Evolutionary conservation across 1,284 basidiomycete genomes (phyloP).

Genomic region (Moesziomyces aphidis): DNA sequence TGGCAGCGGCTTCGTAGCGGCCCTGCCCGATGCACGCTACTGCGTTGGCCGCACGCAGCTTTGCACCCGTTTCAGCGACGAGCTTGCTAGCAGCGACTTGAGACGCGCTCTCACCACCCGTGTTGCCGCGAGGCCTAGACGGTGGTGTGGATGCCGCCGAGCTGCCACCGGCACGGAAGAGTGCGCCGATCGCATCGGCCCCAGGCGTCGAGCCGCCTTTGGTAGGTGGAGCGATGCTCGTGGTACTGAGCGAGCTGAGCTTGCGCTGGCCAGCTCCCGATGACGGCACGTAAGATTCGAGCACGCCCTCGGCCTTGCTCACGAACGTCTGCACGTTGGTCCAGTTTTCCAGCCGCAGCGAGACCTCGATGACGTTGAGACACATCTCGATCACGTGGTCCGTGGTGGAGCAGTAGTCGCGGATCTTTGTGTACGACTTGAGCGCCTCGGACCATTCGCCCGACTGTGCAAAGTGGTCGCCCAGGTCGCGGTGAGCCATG

Average conservation of each 20-base stretch:
- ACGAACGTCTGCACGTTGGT: slow-evolving; percentile 84
- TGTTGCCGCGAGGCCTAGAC: background rate
- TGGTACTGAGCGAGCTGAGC: slow-evolving; percentile 31
- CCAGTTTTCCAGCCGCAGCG: slow-evolving; percentile 85
- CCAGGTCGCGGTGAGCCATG: slow-evolving; percentile 87
- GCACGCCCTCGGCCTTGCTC: slow-evolving; percentile 87
- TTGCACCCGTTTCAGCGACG: slow-evolving; percentile 73
- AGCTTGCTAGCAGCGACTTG: slow-evolving; percentile 33
- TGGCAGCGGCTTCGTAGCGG: slow-evolving; percentile 80
- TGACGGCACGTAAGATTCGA: slow-evolving; percentile 74
- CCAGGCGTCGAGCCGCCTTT: slow-evolving; percentile 53
- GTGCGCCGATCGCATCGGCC: slow-evolving; percentile 62
- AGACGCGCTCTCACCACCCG: slow-evolving; percentile 22
- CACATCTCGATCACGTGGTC: slow-evolving; percentile 84
- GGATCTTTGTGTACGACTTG: slow-evolving; percentile 82
- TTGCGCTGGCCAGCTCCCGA: slow-evolving; percentile 69
- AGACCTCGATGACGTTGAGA: slow-evolving; percentile 70
- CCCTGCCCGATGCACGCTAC: slow-evolving; percentile 78
- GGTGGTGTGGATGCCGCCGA: slow-evolving; percentile 13
- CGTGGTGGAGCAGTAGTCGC: slow-evolving; percentile 85
- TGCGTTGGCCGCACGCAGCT: slow-evolving; percentile 81
- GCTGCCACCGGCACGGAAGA: slow-evolving; percentile 63
- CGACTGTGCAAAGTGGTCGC: slow-evolving; percentile 76
- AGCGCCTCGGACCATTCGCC: slow-evolving; percentile 79
- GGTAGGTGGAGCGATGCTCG: slow-evolving; percentile 32